phyloP scores from a whole-genome alignment of 441 rosid species.

The Bruguiera hainesii region DNA sequence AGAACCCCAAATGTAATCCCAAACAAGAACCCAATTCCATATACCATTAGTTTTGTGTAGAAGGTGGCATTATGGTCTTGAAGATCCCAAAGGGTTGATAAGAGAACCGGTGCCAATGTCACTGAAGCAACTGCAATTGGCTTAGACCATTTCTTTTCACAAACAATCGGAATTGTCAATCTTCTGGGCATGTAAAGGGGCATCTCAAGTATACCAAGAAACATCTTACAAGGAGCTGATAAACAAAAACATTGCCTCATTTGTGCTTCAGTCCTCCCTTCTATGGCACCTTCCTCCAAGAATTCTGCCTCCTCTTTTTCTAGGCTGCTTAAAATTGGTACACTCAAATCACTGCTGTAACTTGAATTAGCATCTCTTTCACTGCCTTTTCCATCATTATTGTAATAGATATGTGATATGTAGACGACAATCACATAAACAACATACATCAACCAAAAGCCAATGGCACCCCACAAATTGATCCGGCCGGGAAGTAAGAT shows the following conservation, averaged over 20 bases:
- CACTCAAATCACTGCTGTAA: constrained; percentile 25
- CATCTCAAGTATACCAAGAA: constrained; percentile 43
- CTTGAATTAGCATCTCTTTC: constrained; percentile 20
- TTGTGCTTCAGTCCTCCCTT: constrained; percentile 19
- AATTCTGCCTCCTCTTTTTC: constrained; percentile 26
- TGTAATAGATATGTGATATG: constrained; percentile 26
- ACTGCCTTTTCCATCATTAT: neutral
- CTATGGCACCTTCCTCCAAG: constrained; percentile 22
- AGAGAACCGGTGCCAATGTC: constrained; percentile 58
- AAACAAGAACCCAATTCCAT: constrained; percentile 40
- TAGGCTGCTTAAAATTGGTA: constrained; percentile 35
- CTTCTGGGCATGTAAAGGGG: constrained; percentile 76
- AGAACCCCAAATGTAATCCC: constrained; percentile 49
- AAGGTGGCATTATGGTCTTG: constrained; percentile 25
- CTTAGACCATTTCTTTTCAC: constrained; percentile 70
- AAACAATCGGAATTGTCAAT: constrained; percentile 70
- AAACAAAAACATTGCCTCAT: constrained; percentile 22
- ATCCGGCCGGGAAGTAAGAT: constrained; percentile 53
- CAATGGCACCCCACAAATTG: constrained; percentile 54
- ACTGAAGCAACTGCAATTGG: constrained; percentile 64
- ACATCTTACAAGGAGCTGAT: constrained; percentile 29
- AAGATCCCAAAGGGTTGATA: constrained; percentile 49
- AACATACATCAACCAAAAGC: constrained; percentile 50
- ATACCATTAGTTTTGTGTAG: constrained; percentile 25
- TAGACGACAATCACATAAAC: constrained; percentile 62